Evolutionary conservation across 148 eudicot genomes (phyloP).

Genomic region (Cornus controversa): DNA sequence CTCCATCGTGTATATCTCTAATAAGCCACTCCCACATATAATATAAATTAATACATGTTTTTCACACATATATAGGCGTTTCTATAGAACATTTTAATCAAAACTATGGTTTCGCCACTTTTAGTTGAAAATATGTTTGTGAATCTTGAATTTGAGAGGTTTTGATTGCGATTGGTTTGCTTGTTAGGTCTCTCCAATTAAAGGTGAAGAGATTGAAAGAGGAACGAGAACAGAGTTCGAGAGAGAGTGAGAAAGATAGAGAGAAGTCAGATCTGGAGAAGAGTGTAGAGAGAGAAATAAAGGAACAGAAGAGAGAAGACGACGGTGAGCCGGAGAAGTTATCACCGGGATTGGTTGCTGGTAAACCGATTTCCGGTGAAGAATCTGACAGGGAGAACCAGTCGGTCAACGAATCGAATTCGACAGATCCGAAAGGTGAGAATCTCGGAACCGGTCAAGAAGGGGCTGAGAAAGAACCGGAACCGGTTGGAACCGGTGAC

Average conservation of each 20-base stretch:
- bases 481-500: conserved; percentile 2
- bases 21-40: not conserved
- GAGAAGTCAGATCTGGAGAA: conserved; percentile 25
- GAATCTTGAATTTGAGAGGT: not conserved
- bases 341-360: conserved; percentile 14
- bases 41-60: not conserved
- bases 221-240: conserved; percentile 40
- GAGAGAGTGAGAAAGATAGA: conserved; percentile 2
- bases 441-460: not conserved
- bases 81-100: not conserved
- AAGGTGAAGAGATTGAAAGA: conserved; percentile 67
- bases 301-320: conserved; percentile 13
- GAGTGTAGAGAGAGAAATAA: conserved; percentile 7
- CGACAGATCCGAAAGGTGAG: conserved; percentile 23
- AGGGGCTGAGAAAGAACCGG: conserved; percentile 1
- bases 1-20: conserved; percentile 52
- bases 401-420: conserved; percentile 35
- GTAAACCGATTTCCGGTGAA: conserved; percentile 4
- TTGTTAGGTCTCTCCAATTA: conserved; percentile 56
- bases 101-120: not conserved
- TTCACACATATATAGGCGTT: not conserved
- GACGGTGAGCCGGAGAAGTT: conserved; percentile 15
- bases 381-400: conserved; percentile 21
- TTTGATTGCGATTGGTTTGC: conserved; percentile 13
- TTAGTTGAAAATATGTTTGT: not conserved